These are phyloP conservation scores for Pseudonitzschia multiseries DNA, from an alignment of 108 stramenopile genomes.

Conservation along the genomic window DNA sequence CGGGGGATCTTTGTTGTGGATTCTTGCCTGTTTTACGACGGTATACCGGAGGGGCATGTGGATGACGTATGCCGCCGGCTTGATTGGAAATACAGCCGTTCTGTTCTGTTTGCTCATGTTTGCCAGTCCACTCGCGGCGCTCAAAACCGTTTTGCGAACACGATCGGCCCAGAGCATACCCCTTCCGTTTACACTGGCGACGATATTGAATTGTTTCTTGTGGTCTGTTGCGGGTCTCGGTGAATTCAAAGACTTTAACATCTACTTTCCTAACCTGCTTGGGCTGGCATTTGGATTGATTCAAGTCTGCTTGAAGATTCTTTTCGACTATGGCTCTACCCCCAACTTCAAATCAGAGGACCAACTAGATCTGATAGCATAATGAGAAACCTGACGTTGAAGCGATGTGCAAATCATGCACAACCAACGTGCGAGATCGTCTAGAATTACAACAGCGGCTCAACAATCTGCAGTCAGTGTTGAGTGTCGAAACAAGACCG, in stretches of 20 bases:
- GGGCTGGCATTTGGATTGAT: conserved; percentile 64
- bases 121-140: conserved; percentile 66
- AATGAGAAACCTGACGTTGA: neutral
- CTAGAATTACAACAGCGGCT: too few species aligned
- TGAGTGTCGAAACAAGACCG: too few species aligned
- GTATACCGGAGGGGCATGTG: conserved; percentile 39
- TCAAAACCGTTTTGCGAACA: conserved; percentile 61
- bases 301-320: conserved; percentile 62
- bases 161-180: conserved; percentile 76
- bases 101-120: conserved; percentile 66
- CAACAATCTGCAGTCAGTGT: too few species aligned
- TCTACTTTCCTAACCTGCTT: conserved; percentile 74
- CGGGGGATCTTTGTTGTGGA: conserved; percentile 26
- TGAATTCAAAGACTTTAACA: conserved; percentile 72
- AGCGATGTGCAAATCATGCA: too few species aligned
- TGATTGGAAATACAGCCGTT: conserved; percentile 48
- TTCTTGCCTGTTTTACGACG: conserved; percentile 34
- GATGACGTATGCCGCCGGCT: conserved; percentile 25
- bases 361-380: conserved; percentile 1
- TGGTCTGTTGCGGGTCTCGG: conserved; percentile 70
- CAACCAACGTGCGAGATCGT: too few species aligned
- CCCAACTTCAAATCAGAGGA: conserved; percentile 1
- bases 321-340: neutral
- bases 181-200: conserved; percentile 81
- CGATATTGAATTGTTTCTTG: conserved; percentile 61